Base-by-base conservation (phyloP, 352 stramenopile genomes). In the Pythium grandisporangium region DNA sequence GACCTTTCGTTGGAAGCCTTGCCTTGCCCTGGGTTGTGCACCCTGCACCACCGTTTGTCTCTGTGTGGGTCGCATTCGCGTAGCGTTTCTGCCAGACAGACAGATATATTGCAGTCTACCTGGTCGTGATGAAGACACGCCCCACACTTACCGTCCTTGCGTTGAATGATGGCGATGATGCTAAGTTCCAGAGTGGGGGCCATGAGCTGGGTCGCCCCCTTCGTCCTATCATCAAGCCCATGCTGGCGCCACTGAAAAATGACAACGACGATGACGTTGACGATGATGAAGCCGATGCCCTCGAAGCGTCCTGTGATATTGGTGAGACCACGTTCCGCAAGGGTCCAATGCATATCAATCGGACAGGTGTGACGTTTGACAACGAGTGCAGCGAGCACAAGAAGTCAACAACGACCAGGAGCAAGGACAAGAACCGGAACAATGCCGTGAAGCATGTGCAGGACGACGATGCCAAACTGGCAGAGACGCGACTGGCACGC, bases 311-410 rank as follows among this genome's bases (percentile, higher is more conserved):
- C 13, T 86, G 73, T 26, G 68, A 86, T 24, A 86, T 86, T 24
- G 73, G 73, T 23, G 73, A 87, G 61, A 87, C 70, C 17, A 80
- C 69, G 25, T 42, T 87, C 19, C 66, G 73, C 27, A 87, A 87
- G 53, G 69, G 66, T 7, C 51, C 45, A 22, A 66, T 87, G 21
- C 60, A 67, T 25, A 87, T 87, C 60, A 87, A 79, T 42, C 63
- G 60, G 43, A 59, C 58, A 2, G 71, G 71, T n/a, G 68, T 84
- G 8, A 76, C 65, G 17, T 84, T 84, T 35, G 58, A 58, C 16
- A 26, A 48, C 4, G 60, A 48, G 16, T 2, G 22, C 30, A 36
- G 42, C 0, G 34, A 55, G 8, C 58, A 4, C 42, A 60, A 8
- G 54, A 70, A 4, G 44, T 56, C 22, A 47, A 40, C 7, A 39